A percentile compares a stretch with the other conserved stretches of the same genome.
Conservation (phyloP, 1,284 basidiomycete species). For the Apiotrichum siamense region DNA sequence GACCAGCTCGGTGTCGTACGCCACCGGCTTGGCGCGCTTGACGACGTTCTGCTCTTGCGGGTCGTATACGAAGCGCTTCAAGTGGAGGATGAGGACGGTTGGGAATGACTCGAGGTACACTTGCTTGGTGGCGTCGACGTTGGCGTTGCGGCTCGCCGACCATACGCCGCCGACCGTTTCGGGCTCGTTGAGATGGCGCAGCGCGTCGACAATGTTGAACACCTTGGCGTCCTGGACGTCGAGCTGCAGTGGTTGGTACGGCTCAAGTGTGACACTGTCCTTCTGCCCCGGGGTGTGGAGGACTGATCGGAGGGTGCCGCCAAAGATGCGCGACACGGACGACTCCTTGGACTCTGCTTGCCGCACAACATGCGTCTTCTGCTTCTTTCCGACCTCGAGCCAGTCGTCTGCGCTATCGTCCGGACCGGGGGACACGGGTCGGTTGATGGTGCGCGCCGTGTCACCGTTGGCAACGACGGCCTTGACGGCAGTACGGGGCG, state of each 20-base stretch:
- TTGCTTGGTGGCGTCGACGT: conserved; percentile 78
- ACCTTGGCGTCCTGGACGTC: conserved; percentile 83
- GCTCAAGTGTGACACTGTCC: conserved; percentile 85
- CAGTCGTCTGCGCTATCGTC: conserved; percentile 53
- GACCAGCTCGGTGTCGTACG: conserved; percentile 70
- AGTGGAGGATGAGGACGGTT: conserved; percentile 77
- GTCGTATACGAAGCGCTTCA: conserved; percentile 92
- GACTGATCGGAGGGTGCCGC: conserved; percentile 85
- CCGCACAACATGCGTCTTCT: conserved; percentile 73
- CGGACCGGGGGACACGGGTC: conserved; percentile 41
- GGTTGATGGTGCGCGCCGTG: conserved; percentile 37
- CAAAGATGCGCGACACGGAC: conserved; percentile 86
- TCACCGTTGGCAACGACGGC: conserved; percentile 19
- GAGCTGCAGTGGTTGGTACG: conserved; percentile 81
- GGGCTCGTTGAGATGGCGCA: conserved; percentile 70
- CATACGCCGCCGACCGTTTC: conserved; percentile 72
- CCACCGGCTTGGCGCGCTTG: conserved; percentile 77
- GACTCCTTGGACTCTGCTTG: conserved; percentile 74
- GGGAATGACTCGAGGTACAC: conserved; percentile 81
- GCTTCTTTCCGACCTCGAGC: conserved; percentile 90
- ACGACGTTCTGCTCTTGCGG: conserved; percentile 55
- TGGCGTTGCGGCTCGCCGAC: conserved; percentile 55
- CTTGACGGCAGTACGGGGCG: conserved; percentile 22
- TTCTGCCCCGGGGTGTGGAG: conserved; percentile 72
- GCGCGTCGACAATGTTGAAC: conserved; percentile 73